Base-by-base conservation (phyloP, 805 yeast genomes). In the Myxozyma lipomycoides region DNA sequence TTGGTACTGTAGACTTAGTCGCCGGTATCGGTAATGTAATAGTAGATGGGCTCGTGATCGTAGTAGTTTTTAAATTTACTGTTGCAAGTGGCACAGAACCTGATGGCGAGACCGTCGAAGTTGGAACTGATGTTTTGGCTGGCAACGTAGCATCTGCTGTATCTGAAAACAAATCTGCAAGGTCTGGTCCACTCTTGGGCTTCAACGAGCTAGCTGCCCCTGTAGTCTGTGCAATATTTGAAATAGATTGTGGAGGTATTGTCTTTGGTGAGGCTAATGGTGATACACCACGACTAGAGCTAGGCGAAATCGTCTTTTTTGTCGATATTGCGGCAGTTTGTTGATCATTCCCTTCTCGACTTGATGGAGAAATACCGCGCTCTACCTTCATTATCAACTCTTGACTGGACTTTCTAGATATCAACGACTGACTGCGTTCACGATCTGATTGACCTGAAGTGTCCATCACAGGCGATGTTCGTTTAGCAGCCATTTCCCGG, bases 141-240 rank as follows among this genome's bases (percentile, higher is more conserved):
- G 36, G 19, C 12, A n/a, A 3, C 6, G 44, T 15, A 24, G 21
- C 44, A 6, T 47, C 52, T 3, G 26, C 17, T 19, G 49, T 22
- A 40, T 52, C 57, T n/a, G 55, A 45, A 34, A 52, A 52, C 22
- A 52, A 30, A 39, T 52, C 55, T 2, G 48, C 46, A 22, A 52
- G 26, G 10, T 52, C 55, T 25, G 57, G 57, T 18, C 56, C 57
- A 2, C 17, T 15, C 23, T 24, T 40, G 19, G 44, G 18, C 42
- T 48, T 48, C 40, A 9, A 12, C 7, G 12, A 28, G 32, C 7
- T 28, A 7, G 12, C 32, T 9, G 32, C 32, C 7, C 12, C 32
- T 9, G 32, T 12, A 28, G 32, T 12, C 7, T 7, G 12, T 9
- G 32, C 32, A n/a, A n/a, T n/a, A n/a, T n/a, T n/a, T n/a, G n/a